Conservation (phyloP, 164 flowering plant genomes). For the Nymphaea thermarum region DNA sequence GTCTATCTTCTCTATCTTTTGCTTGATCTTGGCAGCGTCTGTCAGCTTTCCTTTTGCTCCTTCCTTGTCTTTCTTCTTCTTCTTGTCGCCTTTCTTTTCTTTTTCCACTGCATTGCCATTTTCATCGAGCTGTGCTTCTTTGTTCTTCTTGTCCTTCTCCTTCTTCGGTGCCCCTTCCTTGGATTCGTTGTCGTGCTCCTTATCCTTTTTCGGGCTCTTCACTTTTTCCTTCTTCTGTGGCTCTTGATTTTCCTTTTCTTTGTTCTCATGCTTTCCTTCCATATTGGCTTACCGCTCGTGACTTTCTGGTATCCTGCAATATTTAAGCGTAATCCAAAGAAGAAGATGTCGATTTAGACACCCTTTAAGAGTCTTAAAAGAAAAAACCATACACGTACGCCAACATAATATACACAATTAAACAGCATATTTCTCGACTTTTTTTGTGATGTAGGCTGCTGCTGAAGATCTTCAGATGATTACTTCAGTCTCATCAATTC, state of each 20-base stretch:
- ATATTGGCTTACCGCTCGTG: not conserved
- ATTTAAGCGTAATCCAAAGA: no score
- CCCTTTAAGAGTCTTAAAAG: no score
- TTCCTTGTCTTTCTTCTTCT: constrained; percentile 1
- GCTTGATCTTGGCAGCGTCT: not conserved
- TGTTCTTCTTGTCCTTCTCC: not conserved
- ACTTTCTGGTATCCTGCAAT: no score
- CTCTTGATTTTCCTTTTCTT: not conserved
- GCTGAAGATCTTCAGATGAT: no score
- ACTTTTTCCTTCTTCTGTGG: not conserved
- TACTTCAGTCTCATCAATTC: no score
- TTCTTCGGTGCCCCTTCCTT: not conserved
- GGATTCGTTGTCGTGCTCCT: not conserved
- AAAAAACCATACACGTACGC: no score
- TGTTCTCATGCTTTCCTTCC: not conserved
- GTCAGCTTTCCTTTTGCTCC: not conserved
- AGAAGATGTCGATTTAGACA: no score
- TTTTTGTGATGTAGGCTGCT: no score
- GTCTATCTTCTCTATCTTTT: constrained; percentile 1
- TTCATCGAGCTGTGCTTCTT: not conserved
- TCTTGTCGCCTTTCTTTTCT: not conserved
- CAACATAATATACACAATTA: no score
- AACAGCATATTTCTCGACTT: no score
- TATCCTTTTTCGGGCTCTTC: not conserved
- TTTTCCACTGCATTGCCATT: not conserved